Evolutionary conservation across 768 basidiomycete genomes (phyloP).

Genomic region (Suillus subaureus): DNA sequence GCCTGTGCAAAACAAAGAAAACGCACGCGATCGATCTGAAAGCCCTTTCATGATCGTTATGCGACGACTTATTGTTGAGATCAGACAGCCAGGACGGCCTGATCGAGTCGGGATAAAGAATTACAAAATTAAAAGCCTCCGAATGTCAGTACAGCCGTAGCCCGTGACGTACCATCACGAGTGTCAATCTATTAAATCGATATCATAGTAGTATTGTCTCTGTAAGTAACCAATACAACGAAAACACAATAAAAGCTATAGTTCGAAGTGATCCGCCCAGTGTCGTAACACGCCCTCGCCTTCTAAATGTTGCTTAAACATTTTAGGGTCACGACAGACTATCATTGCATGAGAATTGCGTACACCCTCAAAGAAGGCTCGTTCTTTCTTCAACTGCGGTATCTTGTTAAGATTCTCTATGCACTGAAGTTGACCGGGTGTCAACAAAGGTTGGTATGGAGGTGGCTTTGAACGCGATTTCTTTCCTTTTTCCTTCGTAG

Average conservation of each 20-base stretch:
- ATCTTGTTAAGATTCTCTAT: conserved; percentile 65
- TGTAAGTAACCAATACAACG: conserved; percentile 7
- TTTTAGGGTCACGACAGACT: conserved; percentile 65
- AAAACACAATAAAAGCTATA: conserved; percentile 29
- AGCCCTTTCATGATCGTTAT: conserved; percentile 2
- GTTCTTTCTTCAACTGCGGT: conserved; percentile 68
- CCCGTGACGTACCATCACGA: neutral
- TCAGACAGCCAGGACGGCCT: neutral
- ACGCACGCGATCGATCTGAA: neutral
- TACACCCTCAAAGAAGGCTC: conserved; percentile 61
- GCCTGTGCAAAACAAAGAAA: no score
- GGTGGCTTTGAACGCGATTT: conserved; percentile 14
- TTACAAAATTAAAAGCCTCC: neutral
- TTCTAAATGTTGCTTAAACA: conserved; percentile 55
- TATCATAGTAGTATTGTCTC: neutral
- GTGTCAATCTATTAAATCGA: neutral
- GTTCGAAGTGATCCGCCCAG: conserved; percentile 65
- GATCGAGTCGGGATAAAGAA: neutral
- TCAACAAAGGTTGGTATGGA: conserved; percentile 48
- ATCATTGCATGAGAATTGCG: conserved; percentile 74
- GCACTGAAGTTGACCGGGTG: conserved; percentile 57
- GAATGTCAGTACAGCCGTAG: no score
- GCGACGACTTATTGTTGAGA: conserved; percentile 3
- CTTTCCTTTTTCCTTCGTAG: conserved; percentile 8
- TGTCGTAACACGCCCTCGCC: conserved; percentile 72